Base-by-base conservation (phyloP, 345 rosid genomes). In the Ceriops tagal region DNA sequence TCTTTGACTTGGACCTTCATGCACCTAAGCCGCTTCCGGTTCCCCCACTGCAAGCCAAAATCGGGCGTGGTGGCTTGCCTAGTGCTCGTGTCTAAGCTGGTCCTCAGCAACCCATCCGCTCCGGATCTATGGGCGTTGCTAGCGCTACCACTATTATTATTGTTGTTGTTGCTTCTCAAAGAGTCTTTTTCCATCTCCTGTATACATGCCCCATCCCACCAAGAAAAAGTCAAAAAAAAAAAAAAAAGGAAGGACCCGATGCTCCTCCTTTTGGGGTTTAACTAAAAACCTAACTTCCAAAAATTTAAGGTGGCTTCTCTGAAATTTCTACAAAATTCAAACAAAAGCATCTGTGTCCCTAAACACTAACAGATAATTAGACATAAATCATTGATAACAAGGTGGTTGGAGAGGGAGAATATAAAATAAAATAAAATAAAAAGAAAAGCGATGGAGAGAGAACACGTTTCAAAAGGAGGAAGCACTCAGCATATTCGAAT, bases 41-140 rank as follows among this genome's bases (percentile, higher is more conserved):
- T 86, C 21, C 93, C 93, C 93, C 93, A 88, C 85, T 86, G 93
- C 69, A 84, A 73, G 26, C 70, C 81, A 39, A 88, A 84, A 73
- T 88, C 87, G 62, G 92, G 58, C 49, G 49, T 57, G 67, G 81
- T 57, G 66, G 84, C 63, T 61, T 73, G 78, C 61, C 83, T 65
- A 10, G 59, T 24, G 65, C 68, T 46, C 61, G 77, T 69, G 49
- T 80, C 75, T 47, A 83, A 75, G 61, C 74, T 67, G 5, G 82
- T 62, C 77, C 88, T 82, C 26, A 77, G 71, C 62, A 78, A 77
- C 22, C 77, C 80, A 4, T 72, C 82, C 0, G 31, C 74, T 51
- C 79, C 49, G 49, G 49, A 11, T 43, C 49, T 80, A 47, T 74
- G 71, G 61, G 53, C 69, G 52, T 15, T 65, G 67, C 66, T 55